Percentiles rank a stretch among this genome's conserved stretches.
Evolutionary conservation across 176 grass and related monocot species (phyloP).

Genomic region (Oryza brachyantha): DNA sequence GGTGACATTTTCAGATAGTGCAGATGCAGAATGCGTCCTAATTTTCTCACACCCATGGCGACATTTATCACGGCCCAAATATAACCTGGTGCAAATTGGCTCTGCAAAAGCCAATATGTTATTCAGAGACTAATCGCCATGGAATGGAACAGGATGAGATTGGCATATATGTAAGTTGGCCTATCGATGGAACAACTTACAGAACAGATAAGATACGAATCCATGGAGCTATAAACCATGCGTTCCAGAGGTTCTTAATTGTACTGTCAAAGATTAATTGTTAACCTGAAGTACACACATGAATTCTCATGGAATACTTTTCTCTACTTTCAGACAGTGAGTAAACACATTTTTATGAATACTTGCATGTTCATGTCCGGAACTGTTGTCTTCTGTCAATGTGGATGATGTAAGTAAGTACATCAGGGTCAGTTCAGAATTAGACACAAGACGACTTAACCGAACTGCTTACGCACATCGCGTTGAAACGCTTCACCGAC

Average conservation of each 20-base stretch:
- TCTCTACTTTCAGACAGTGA: neutral
- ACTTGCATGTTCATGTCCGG: neutral
- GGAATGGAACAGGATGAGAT: neutral
- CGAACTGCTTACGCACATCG: neutral
- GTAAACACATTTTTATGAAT: neutral
- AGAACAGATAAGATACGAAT: conserved; percentile 5
- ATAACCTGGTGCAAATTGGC: neutral
- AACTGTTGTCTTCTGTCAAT: neutral
- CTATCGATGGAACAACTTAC: neutral
- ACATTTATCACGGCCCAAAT: neutral
- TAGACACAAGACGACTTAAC: neutral
- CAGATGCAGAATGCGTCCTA: no score
- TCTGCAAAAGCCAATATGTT: neutral
- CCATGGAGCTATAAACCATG: neutral
- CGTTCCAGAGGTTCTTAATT: neutral
- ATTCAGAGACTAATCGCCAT: neutral
- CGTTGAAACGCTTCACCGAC: conserved; percentile 16
- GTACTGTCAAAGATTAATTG: neutral
- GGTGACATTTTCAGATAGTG: neutral
- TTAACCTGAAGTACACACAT: neutral
- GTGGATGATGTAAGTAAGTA: neutral
- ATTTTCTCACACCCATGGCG: neutral
- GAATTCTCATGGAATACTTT: neutral
- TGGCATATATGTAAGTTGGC: neutral
- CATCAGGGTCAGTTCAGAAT: neutral